Conservation (phyloP, 371 early-diverging fungal genomes). For the Mycotypha africana region DNA sequence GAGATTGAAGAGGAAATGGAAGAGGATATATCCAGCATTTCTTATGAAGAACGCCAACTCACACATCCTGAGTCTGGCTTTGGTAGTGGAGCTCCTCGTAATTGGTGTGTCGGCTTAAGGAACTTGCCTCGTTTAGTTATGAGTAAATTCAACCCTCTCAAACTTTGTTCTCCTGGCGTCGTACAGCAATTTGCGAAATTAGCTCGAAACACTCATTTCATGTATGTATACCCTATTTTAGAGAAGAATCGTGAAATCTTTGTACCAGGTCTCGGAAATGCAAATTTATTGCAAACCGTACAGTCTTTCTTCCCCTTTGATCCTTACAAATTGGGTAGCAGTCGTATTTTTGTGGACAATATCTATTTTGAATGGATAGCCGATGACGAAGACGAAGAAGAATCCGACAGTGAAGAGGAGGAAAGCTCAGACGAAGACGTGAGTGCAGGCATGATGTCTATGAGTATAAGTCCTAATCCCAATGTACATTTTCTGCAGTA, state of each 20-base stretch:
- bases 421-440: slow-evolving; percentile 38
- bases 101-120: slow-evolving; percentile 39
- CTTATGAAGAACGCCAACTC: slow-evolving; percentile 11
- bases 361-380: slow-evolving; percentile 70
- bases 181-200: slow-evolving; percentile 83
- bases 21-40: slow-evolving; percentile 7
- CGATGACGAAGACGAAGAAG: slow-evolving; percentile 49
- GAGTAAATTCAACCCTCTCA: slow-evolving; percentile 82
- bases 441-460: slow-evolving; percentile 48
- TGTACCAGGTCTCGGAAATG: slow-evolving; percentile 25
- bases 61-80: slow-evolving; percentile 14
- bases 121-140: slow-evolving; percentile 71
- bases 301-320: slow-evolving; percentile 95
- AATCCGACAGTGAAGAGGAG: slow-evolving; percentile 29
- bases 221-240: slow-evolving; percentile 80
- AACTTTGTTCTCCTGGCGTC: slow-evolving; percentile 74
- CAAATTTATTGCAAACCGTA: slow-evolving; percentile 37
- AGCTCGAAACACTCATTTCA: slow-evolving; percentile 71
- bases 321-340: slow-evolving; percentile 75
- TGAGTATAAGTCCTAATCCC: slow-evolving; percentile 58
- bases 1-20: slow-evolving; percentile 16
- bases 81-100: slow-evolving; percentile 19
- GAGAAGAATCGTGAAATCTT: slow-evolving; percentile 58
- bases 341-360: slow-evolving; percentile 50
- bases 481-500: slow-evolving; percentile 25